phyloP scores from a whole-genome alignment of 805 yeast genomes.

The Maudiozyma saulgeensis region DNA sequence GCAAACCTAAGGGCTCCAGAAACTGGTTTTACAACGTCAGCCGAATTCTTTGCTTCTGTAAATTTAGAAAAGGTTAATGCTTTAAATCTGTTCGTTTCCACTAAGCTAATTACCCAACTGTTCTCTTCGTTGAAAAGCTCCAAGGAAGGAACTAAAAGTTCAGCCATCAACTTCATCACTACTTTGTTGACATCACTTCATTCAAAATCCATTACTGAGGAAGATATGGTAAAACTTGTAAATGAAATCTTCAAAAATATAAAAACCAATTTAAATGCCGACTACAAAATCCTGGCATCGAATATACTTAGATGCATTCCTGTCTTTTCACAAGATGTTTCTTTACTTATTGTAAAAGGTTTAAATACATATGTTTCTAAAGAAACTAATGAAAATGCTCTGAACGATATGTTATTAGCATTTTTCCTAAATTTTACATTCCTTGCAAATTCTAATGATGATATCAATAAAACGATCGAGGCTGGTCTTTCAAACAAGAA shows the following conservation, averaged over 20 bases:
- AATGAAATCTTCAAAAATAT: constrained; percentile 49
- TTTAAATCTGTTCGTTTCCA: constrained; percentile 31
- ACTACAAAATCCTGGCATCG: constrained; percentile 50
- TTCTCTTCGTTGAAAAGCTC: constrained; percentile 56
- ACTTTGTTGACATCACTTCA: constrained; percentile 20
- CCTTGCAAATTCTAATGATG: constrained; percentile 18
- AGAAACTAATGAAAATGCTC: constrained; percentile 65
- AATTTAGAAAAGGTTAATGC: constrained; percentile 32
- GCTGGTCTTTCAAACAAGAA: constrained; percentile 62
- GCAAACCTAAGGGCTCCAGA: constrained; percentile 75
- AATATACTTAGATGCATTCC: constrained; percentile 34
- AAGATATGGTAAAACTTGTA: constrained; percentile 30
- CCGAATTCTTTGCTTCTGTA: constrained; percentile 33
- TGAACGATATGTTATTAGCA: constrained; percentile 41
- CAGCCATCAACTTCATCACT: constrained; percentile 33
- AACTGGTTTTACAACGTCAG: constrained; percentile 47
- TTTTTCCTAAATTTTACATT: constrained; percentile 38
- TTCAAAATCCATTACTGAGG: constrained; percentile 18
- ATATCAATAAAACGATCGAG: constrained; percentile 30
- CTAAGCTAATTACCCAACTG: constrained; percentile 44
- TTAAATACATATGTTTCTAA: constrained; percentile 49
- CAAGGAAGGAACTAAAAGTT: constrained; percentile 52
- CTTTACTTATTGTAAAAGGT: constrained; percentile 33
- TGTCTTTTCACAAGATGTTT: constrained; percentile 18
- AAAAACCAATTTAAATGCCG: constrained; percentile 53